These are phyloP conservation scores for Elaeis oleifera DNA, from an alignment of 202 grass and related monocot species.

Conservation along the genomic window DNA sequence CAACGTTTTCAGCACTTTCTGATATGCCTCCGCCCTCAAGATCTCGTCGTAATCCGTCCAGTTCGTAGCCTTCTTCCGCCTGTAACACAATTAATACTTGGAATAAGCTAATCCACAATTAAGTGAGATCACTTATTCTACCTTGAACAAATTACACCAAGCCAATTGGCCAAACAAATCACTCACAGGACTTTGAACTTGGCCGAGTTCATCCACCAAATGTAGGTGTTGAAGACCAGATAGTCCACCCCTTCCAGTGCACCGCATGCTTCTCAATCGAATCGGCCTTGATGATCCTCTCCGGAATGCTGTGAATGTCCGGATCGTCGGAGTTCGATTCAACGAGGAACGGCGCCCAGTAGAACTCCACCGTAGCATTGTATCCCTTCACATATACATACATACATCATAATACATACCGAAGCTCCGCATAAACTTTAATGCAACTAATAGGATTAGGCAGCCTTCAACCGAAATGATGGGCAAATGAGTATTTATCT, in stretches of 20 bases:
- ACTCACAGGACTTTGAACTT: conserved; percentile 67
- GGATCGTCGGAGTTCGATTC: conserved; percentile 96
- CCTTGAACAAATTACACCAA: too few species aligned
- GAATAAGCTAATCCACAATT: too few species aligned
- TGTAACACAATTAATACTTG: conserved; percentile 12
- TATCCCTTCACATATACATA: conserved; percentile 39
- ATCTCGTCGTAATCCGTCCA: conserved; percentile 68
- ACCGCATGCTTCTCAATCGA: conserved; percentile 50
- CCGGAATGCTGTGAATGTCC: conserved; percentile 49
- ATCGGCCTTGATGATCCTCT: conserved; percentile 49
- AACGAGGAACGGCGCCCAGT: conserved; percentile 94
- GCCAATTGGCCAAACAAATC: too few species aligned
- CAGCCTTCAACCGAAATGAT: neutral
- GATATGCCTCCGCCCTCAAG: conserved; percentile 46
- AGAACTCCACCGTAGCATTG: conserved; percentile 83
- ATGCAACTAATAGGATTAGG: too few species aligned
- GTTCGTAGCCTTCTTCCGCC: conserved; percentile 44
- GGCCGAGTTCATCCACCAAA: conserved; percentile 89
- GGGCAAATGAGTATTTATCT: neutral
- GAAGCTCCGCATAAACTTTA: too few species aligned
- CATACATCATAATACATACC: too few species aligned
- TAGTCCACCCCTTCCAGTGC: conserved; percentile 72
- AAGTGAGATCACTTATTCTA: too few species aligned
- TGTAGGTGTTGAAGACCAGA: conserved; percentile 94
- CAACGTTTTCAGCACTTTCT: conserved; percentile 56